Evolutionary conservation across 805 yeast species (phyloP).

Genomic region (Hanseniaspora meyeri): DNA sequence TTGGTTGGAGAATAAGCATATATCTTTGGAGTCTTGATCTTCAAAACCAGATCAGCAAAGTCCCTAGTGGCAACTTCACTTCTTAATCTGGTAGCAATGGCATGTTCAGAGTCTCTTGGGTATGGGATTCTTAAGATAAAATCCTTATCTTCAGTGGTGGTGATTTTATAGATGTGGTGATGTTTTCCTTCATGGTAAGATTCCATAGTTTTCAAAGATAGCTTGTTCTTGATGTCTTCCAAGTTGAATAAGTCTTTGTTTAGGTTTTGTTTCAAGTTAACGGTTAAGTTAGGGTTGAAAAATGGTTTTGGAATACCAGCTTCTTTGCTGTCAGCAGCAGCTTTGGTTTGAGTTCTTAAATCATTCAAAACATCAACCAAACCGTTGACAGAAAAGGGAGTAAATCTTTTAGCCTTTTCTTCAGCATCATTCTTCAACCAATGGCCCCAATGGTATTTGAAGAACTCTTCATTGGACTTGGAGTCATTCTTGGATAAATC

Average conservation of each 20-base stretch:
- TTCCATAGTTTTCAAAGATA: constrained; percentile 55
- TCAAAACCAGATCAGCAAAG: constrained; percentile 53
- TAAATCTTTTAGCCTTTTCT: constrained; percentile 65
- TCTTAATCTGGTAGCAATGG: constrained; percentile 55
- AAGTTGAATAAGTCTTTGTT: constrained; percentile 33
- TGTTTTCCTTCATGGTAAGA: constrained; percentile 91
- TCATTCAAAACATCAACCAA: constrained; percentile 41
- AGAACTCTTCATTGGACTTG: constrained; percentile 59
- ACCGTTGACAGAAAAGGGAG: constrained; percentile 74
- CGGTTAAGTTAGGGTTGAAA: constrained; percentile 31
- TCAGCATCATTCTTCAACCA: constrained; percentile 72
- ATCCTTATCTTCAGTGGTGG: constrained; percentile 42
- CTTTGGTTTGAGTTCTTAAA: constrained; percentile 29
- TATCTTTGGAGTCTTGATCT: constrained; percentile 61
- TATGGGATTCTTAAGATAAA: constrained; percentile 81
- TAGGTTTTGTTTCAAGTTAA: constrained; percentile 39
- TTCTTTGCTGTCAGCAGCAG: constrained; percentile 24
- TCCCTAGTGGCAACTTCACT: constrained; percentile 93
- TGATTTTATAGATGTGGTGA: constrained; percentile 70
- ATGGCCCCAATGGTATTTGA: constrained; percentile 87
- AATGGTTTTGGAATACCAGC: constrained; percentile 29
- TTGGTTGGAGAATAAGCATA: constrained; percentile 49
- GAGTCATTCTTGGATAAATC: constrained; percentile 48
- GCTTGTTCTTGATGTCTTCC: constrained; percentile 29
- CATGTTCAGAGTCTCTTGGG: constrained; percentile 51